phyloP scores from a whole-genome alignment of 306 rosid genomes.

The Cucurbita pepo region DNA sequence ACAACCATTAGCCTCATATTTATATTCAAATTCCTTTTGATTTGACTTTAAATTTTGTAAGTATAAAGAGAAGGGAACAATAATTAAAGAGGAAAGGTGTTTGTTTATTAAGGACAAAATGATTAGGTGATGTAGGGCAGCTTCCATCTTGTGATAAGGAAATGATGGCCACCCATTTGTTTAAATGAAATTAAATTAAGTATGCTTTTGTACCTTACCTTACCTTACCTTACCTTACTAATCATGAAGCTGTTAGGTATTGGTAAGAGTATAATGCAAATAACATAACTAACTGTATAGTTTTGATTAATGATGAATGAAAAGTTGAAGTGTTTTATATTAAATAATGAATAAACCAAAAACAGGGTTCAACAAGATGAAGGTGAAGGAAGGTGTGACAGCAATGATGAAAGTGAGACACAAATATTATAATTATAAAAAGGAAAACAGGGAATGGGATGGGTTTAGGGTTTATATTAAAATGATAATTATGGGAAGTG shows the following conservation, averaged over 20 bases:
- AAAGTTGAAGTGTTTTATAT: no score
- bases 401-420: constrained; percentile 1
- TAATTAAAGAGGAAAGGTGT: background rate
- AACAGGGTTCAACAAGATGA: background rate
- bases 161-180: constrained; percentile 1
- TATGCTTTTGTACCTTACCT: background rate
- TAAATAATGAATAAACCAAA: background rate
- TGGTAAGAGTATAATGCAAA: background rate
- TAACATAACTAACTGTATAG: background rate
- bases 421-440: background rate
- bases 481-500: no score
- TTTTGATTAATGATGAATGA: background rate
- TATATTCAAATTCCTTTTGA: background rate
- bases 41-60: background rate
- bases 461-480: background rate
- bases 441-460: background rate
- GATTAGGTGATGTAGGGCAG: constrained; percentile 4
- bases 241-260: background rate
- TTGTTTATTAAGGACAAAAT: constrained; percentile 4
- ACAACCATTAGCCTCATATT: background rate
- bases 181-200: background rate
- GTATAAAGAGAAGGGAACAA: background rate
- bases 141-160: background rate
- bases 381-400: background rate
- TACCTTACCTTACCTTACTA: background rate